phyloP scores from a whole-genome alignment of 108 stramenopile genomes.

The Aurantiochytrium sp. region DNA sequence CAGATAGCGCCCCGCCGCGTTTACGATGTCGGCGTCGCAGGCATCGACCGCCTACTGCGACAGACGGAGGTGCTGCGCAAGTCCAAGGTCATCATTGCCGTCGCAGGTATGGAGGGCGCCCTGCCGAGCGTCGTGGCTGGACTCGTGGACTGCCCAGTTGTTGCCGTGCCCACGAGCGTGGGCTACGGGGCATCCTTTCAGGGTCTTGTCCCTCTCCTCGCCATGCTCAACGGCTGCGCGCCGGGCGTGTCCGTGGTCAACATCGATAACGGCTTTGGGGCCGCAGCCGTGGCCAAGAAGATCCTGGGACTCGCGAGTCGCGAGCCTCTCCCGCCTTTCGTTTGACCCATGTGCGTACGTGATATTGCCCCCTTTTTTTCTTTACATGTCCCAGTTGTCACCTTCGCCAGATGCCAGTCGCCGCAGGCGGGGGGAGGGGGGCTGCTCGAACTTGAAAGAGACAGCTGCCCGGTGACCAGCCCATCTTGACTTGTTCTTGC shows the following conservation, averaged over 20 bases:
- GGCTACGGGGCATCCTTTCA: constrained; percentile 87
- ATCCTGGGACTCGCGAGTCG: constrained; percentile 33
- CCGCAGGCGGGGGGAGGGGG: too few species aligned
- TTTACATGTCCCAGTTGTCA: too few species aligned
- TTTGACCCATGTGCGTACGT: too few species aligned
- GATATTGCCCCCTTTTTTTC: too few species aligned
- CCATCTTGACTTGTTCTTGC: too few species aligned
- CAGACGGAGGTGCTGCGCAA: constrained; percentile 68
- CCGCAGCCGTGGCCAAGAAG: constrained; percentile 84
- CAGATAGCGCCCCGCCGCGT: constrained; percentile 65
- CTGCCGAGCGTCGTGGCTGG: constrained; percentile 90
- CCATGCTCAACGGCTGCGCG: constrained; percentile 91
- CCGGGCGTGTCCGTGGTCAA: constrained; percentile 91
- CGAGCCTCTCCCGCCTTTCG: too few species aligned
- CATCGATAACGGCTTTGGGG: constrained; percentile 95
- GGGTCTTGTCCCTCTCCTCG: constrained; percentile 81
- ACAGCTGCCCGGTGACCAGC: too few species aligned
- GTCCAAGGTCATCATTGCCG: constrained; percentile 74
- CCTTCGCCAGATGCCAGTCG: too few species aligned
- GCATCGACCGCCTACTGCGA: constrained; percentile 78
- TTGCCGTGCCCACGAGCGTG: constrained; percentile 86
- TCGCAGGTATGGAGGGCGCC: constrained; percentile 91
- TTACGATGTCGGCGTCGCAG: constrained; percentile 91
- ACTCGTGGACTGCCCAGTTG: constrained; percentile 78
- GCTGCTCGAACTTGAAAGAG: too few species aligned